Evolutionary conservation across 345 rosid species (phyloP), one percentile per base, ranked within the genome.

Genomic region (Salix viminalis): DNA sequence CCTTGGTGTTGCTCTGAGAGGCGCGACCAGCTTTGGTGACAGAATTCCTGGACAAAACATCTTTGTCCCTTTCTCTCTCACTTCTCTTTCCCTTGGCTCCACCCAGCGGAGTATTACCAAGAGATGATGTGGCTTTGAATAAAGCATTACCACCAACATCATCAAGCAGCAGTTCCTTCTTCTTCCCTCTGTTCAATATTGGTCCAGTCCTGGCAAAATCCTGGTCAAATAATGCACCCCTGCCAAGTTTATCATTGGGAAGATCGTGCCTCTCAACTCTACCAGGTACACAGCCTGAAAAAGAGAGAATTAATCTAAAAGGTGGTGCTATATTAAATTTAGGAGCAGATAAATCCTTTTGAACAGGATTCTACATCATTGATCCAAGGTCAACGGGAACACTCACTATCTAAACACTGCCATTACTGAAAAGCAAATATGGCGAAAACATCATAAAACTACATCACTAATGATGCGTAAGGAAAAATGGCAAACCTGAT

Each of bases 61-160:
- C 86, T 61, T 73, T 83, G 42, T 83, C 88, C 70, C 87, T 78
- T 50, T 85, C 90, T 73, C 89, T 84, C 76, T 89, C 90, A 34
- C 88, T 86, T 84, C 89, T 85, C 80, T 89, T 89, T 74, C 91
- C 93, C 83, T 88, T 88, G 56, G 83, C 83, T 66, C 87, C 88
- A 58, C 84, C 77, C 30, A 41, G 64, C 75, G 74, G 60, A 56
- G 78, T 39, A 65, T 81, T 87, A 13, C 73, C 77, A 24, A 79
- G 84, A 73, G 75, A 56, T 62, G 88, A 12, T 37, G 83, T 62
- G 50, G 76, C 75, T 78, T 82, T 78, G 34, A 84, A 67, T 67
- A 86, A 80, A 81, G 80, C 81, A 80, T 64, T 78, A 15, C 75
- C 79, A 39, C 88, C 86, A 46, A 86, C 85, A 76, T 87, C 89